Base-by-base conservation (phyloP, 1,284 basidiomycete species). In the Caloboletus inedulis region DNA sequence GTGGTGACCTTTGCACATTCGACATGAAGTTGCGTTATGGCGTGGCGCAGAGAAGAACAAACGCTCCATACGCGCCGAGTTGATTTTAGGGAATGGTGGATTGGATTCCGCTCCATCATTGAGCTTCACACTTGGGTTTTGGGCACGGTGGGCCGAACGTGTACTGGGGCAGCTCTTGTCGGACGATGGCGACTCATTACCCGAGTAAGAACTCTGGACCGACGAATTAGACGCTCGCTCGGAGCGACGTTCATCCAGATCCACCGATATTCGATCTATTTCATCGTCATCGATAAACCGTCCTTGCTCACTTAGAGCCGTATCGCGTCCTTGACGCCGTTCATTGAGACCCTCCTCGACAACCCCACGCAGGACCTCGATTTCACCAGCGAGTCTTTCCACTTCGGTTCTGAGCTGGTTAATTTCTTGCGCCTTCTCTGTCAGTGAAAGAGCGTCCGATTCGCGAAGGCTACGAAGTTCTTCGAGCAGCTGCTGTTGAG, bases 311-410 rank as follows among this genome's bases (percentile, higher is more conserved):
- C 40, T 47, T 18, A 8, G 12, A 37, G 41, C 16, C 7, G 57
- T 59, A 54, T 74, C 71, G 49, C 72, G 65, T 8, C 64, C 66
- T 44, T 65, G 68, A 13, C 85, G 74, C 23, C 89, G 73, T 59
- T 90, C 89, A 49, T 83, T 79, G 41, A 94, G 73, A 1, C 90
- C 90, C 54, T 91, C 85, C 63, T 93, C 90, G 1, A 94, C 89
- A 0, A 94, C 85, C 0, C 83, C 85, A 18, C 86, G 77, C n/a
- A 94, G 74, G 4, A 89, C 85, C 54, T 88, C 85, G 2, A 94
- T 88, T 68, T 95, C 91, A 3, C 82, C 82, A 0, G 81, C 84
- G 4, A 95, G 78, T 29, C 87, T 73, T 62, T 91, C 89, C 4
- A 91, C 86, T 59, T 91, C 85, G 13, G 78, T 73, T 47, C 76